phyloP scores from a whole-genome alignment of 352 stramenopile genomes.

The Globisporangium recalcitrans region DNA sequence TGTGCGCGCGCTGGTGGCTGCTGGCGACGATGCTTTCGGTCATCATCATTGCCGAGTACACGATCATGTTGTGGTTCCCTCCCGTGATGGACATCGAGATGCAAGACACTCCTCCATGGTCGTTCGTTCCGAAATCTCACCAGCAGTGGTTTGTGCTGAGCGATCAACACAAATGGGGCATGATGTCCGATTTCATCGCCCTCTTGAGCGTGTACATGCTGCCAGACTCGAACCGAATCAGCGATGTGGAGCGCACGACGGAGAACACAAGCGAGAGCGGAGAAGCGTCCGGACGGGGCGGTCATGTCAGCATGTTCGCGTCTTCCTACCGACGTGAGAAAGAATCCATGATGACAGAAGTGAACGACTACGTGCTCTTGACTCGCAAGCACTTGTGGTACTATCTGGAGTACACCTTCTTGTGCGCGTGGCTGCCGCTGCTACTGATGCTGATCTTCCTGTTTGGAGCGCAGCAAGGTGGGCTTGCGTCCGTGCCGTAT shows the following conservation, averaged over 20 bases:
- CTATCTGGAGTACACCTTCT: constrained; percentile 57
- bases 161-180: constrained; percentile 72
- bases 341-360: constrained; percentile 13
- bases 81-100: constrained; percentile 52
- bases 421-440: constrained; percentile 61
- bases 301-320: background rate
- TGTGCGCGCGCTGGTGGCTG: constrained; percentile 54
- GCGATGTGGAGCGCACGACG: constrained; percentile 11
- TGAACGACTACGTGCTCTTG: constrained; percentile 49
- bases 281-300: background rate
- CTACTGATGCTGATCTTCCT: constrained; percentile 71
- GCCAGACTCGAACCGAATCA: constrained; percentile 43
- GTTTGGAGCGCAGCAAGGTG: constrained; percentile 61
- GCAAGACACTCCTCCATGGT: constrained; percentile 55
- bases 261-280: constrained; percentile 11
- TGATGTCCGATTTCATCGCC: constrained; percentile 70
- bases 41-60: constrained; percentile 71
- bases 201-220: constrained; percentile 70
- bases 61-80: constrained; percentile 65
- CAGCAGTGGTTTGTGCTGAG: constrained; percentile 64
- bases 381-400: constrained; percentile 68
- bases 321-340: constrained; percentile 9
- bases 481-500: constrained; percentile 70
- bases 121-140: constrained; percentile 41
- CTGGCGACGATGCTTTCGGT: constrained; percentile 50